Evolutionary conservation across 371 early-diverging fungal genomes (phyloP).

Genomic region (Synchytrium microbalum): DNA sequence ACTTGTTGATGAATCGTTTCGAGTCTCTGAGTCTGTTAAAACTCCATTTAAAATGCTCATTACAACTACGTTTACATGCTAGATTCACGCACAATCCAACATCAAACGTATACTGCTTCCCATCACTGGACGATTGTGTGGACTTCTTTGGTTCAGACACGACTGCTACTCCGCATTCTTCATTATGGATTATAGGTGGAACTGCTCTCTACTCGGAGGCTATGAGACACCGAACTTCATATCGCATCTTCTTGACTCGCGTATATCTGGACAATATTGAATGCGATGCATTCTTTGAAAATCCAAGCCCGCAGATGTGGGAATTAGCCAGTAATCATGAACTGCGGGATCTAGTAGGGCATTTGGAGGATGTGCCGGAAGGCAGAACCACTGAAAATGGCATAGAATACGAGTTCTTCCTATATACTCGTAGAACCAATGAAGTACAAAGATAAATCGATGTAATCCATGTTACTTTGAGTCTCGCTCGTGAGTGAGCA

Average conservation of each 20-base stretch:
- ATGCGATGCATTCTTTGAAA: conserved; percentile 65
- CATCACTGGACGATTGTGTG: conserved; percentile 48
- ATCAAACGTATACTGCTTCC: conserved; percentile 10
- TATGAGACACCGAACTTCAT: conserved; percentile 42
- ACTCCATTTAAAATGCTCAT: neutral
- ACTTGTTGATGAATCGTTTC: neutral
- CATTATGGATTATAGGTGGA: conserved; percentile 58
- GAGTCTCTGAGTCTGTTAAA: neutral
- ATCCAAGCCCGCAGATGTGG: conserved; percentile 22
- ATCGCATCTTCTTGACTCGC: conserved; percentile 51
- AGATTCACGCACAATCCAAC: conserved; percentile 4
- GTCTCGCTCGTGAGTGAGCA: too few relatives aligned
- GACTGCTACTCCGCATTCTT: conserved; percentile 8
- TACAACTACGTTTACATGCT: neutral
- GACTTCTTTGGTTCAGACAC: conserved; percentile 14
- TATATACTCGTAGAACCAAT: neutral
- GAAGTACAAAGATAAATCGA: too few relatives aligned
- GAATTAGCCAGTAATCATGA: conserved; percentile 4
- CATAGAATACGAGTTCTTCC: conserved; percentile 17
- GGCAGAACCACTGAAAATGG: conserved; percentile 15
- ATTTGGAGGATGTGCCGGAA: neutral
- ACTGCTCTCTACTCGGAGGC: conserved; percentile 51
- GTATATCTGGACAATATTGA: conserved; percentile 35
- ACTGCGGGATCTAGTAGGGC: conserved; percentile 6
- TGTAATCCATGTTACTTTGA: too few relatives aligned